Evolutionary conservation across 2,329 filamentous ascomycete genomes (phyloP).

Genomic region (Cladosporium halotolerans): DNA sequence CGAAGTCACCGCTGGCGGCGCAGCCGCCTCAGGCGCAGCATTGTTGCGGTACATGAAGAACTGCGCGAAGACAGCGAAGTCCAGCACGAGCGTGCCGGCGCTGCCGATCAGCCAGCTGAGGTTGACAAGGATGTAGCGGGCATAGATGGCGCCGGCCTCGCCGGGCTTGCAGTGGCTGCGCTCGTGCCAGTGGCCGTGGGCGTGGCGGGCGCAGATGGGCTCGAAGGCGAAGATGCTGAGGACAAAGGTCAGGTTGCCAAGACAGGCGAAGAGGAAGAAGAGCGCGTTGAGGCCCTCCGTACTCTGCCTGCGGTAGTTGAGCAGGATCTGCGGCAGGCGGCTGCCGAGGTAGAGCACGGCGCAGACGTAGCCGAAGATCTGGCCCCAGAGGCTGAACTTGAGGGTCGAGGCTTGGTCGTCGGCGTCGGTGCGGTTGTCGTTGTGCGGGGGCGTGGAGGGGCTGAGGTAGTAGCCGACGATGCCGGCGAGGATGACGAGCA

Average conservation of each 20-base stretch:
- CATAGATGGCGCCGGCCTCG: conserved; percentile 64
- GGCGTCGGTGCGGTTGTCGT: conserved; percentile 20
- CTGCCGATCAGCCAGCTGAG: conserved; percentile 86
- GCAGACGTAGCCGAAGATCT: conserved; percentile 91
- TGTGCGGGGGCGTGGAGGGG: conserved; percentile 33
- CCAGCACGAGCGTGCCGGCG: conserved; percentile 76
- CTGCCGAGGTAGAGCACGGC: conserved; percentile 83
- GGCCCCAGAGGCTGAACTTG: conserved; percentile 69
- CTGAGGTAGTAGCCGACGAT: conserved; percentile 80
- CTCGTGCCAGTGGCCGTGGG: conserved; percentile 28
- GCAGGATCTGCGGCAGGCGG: conserved; percentile 78
- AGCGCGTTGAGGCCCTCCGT: conserved; percentile 90
- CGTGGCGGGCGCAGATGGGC: conserved; percentile 53
- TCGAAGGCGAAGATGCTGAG: conserved; percentile 87
- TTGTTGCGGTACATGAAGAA: conserved; percentile 74
- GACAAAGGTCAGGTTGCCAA: conserved; percentile 91
- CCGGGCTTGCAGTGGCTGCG: conserved; percentile 52
- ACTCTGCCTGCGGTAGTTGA: conserved; percentile 88
- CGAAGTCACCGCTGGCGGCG: conserved; percentile 21
- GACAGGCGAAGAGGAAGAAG: conserved; percentile 93
- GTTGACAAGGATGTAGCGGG: conserved; percentile 80
- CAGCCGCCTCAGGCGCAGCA: conserved; percentile 26
- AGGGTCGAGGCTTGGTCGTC: conserved; percentile 46
- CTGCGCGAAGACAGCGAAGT: conserved; percentile 81
- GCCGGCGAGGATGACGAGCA: conserved; percentile 79